Percentiles rank a stretch among this genome's conserved stretches.
phyloP scores from a whole-genome alignment of 306 rosid genomes.

The Benincasa hispida region DNA sequence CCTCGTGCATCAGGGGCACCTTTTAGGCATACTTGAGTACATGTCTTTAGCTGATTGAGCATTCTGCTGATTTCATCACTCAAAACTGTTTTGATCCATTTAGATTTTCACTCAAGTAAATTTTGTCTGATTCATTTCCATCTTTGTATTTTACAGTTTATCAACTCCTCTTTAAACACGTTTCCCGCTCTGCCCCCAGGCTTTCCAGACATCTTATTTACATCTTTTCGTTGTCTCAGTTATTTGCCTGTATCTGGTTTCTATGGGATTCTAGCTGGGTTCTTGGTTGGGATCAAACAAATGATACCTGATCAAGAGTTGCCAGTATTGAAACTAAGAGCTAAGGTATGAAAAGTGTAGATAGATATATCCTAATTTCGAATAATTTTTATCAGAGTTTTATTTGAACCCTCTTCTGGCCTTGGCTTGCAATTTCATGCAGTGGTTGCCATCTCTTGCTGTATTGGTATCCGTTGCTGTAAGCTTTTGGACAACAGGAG shows the following conservation, averaged over 20 bases:
- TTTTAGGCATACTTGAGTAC: conserved; percentile 3
- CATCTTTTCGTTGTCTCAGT: conserved; percentile 20
- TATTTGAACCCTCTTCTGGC: conserved; percentile 12
- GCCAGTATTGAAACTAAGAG: conserved; percentile 55
- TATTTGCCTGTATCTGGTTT: conserved; percentile 87
- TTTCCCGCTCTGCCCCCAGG: neutral
- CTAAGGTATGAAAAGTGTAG: conserved; percentile 40
- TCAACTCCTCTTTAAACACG: neutral
- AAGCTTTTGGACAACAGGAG: conserved; percentile 52
- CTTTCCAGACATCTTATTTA: neutral
- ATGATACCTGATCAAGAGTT: conserved; percentile 87
- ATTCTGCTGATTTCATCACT: neutral
- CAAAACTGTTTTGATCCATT: neutral
- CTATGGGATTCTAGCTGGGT: conserved; percentile 75
- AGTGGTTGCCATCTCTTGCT: conserved; percentile 80
- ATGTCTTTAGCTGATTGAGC: conserved; percentile 2
- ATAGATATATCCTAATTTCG: neutral
- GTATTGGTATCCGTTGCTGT: conserved; percentile 40
- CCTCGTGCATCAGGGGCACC: neutral
- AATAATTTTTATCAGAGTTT: conserved; percentile 4
- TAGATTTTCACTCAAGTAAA: neutral
- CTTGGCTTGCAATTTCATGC: conserved; percentile 22
- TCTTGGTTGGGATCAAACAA: conserved; percentile 95
- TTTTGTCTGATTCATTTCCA: neutral
- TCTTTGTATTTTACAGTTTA: neutral